Evolutionary conservation across 306 rosid species (phyloP), one percentile per base, ranked within the genome.

Genomic region (Pyrus betulifolia): DNA sequence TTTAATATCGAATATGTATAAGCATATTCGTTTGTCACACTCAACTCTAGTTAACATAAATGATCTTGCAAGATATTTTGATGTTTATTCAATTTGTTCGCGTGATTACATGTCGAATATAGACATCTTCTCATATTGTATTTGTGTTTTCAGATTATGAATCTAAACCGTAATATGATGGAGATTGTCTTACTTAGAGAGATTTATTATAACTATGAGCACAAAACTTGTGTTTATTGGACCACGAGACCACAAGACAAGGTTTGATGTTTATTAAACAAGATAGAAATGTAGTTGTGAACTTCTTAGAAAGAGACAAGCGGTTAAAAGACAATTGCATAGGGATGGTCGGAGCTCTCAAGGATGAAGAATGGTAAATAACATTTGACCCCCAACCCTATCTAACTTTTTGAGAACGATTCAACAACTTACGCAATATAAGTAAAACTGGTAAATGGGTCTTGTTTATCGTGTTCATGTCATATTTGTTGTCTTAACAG

Each of bases 331-430:
- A 74, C 78, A 19, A 49, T 13, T 68, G 69, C 80, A 68, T 76
- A 19, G 74, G 59, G 68, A 18, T 2, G 19, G 42, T 40, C 80
- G 80, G 74, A 76, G 67, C 60, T 40, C 11, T 68, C 80, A 58
- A 75, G 51, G 66, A 35, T 66, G 72, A 14, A 52, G 33, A 67
- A 15, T n/a, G 67, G 31, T 49, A 33, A 70, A 52, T 38, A 2
- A 55, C 55, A 57, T 58, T 72, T 30, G 27, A 71, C 33, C 51
- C 33, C 22, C 75, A 30, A 51, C 31, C 51, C 35, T 33, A 73
- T 59, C 57, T 23, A 40, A 18, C 27, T 44, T 40, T 73, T 58
- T 21, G 27, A 17, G 35, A 22, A 52, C 58, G 2, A 35, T 40
- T 58, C 23, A 73, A 58, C 57, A 38, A 40, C 67, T 23, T 23